Base-by-base conservation (phyloP, 306 rosid genomes). In the Benincasa hispida region DNA sequence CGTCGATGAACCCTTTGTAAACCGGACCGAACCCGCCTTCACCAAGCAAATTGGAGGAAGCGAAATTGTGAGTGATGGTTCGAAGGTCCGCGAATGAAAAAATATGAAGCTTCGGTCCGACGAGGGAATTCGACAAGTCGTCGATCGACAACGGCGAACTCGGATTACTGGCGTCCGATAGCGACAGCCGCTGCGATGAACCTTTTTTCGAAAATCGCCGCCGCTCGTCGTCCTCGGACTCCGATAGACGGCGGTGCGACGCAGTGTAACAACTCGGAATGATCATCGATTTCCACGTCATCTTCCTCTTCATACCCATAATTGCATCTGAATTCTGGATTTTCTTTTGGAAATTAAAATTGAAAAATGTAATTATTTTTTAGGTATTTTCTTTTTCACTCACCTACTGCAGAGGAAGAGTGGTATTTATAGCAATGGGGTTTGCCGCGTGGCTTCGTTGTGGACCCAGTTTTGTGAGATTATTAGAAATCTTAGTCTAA, bases 11-110 rank as follows among this genome's bases (percentile, higher is more conserved):
- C 1, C 98, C 98, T 32, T 93, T 93, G 78, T 84, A 87, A 41
- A 93, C 98, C 1, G 93, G 96, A 32, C 97, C 98, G 69, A 93
- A 93, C 53, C 98, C 98, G 0, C 98, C 97, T 78, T 91, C 97
- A 22, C 98, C 98, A 7, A 93, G 85, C 78, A 87, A 47, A 85
- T 87, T 89, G 77, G 87, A 88, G 86, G 91, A 65, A 27, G 92
- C 80, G 80, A 93, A 91, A 61, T 76, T 67, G 70, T 86, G 83
- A 6, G 98, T 93, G 37, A 88, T 87, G 79, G 82, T 90, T 67
- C 78, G 69, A 12, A 93, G 84, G 88, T 93, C 93, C 0, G 87
- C 85, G 3, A 93, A 77, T 9, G 88, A 84, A 79, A 93, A 93
- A 30, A 83, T 78, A 28, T 89, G 84, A 53, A 93, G 93, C 11